Base-by-base conservation (phyloP, 148 eudicot genomes). In the Rhododendron griersonianum region DNA sequence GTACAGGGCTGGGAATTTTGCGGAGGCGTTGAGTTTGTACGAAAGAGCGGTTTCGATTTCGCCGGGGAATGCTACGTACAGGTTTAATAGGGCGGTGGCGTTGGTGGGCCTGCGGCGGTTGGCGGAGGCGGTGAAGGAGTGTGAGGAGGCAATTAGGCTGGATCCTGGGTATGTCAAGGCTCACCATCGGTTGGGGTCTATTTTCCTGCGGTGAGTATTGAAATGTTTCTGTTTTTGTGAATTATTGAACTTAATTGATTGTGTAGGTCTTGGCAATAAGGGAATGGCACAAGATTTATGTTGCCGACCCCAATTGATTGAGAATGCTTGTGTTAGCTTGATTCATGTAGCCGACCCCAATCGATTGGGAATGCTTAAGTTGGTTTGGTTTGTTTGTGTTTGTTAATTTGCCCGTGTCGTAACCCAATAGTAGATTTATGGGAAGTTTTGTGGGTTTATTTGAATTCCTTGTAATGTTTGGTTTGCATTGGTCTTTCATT, bases 11-110 rank as follows among this genome's bases (percentile, higher is more conserved):
- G 98, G 98, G 7, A 63, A 90, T 78, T 94, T 91, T 51, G 30
- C 73, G 0, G 96, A 95, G 92, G 99, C 99, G 5, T 87, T 97
- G 90, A 82, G 83, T 44, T 91, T 91, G 51, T 97, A 94, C 80
- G 98, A 94, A 14, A 50, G 87, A 69, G 99, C 98, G 1, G 91
- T 97, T 33, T 81, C 88, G 0, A 78, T 92, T 2, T 88, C 92
- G 0, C 98, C 99, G n/a, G 87, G 37, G 13, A 94, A 95, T 84
- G 96, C 98, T 0, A 89, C 95, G 1, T 95, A 91, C 83, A 92
- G 93, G 87, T 93, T 92, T 83, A 95, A 95, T 73, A 89, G 92
- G 86, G 98, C 98, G 1, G 98, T 94, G n/a, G 95, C 94, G 5
- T 87, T 95, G 91, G 90, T 90, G 41, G 93, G 95, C 79, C 80